phyloP scores from a whole-genome alignment of 2,329 filamentous ascomycete genomes.

The Ophiosphaerella narmari region DNA sequence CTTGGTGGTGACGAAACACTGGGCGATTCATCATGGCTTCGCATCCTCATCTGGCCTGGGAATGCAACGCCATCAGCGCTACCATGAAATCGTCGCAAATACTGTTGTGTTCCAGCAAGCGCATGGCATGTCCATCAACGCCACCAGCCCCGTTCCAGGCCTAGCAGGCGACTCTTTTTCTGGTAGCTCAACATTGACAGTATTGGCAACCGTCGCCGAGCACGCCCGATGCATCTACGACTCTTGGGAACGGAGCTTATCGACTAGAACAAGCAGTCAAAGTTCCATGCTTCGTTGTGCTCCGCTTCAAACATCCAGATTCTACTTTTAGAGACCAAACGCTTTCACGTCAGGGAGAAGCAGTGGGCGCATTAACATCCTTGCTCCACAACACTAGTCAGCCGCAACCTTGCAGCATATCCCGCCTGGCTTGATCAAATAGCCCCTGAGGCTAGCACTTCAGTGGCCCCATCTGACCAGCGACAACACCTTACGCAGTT shows the following conservation, averaged over 20 bases:
- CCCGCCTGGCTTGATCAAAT: too few species aligned
- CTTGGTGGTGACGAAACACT: conserved; percentile 16
- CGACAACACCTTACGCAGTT: too few species aligned
- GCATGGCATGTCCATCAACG: conserved; percentile 16
- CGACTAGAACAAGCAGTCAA: background rate
- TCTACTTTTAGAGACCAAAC: background rate
- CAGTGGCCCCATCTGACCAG: too few species aligned
- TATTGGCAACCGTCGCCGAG: conserved; percentile 19
- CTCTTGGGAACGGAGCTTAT: conserved; percentile 15
- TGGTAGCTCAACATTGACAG: conserved; percentile 14
- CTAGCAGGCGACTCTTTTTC: conserved; percentile 3
- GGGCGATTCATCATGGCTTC: conserved; percentile 16
- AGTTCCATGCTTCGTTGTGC: conserved; percentile 3
- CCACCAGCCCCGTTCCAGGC: conserved; percentile 5
- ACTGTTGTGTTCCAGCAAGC: conserved; percentile 10
- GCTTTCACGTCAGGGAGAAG: background rate
- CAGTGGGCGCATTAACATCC: background rate
- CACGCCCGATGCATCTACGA: conserved; percentile 3
- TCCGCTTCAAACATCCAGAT: background rate
- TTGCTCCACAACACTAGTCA: background rate
- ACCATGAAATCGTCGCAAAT: conserved; percentile 4
- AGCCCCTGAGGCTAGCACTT: too few species aligned
- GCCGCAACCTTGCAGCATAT: background rate
- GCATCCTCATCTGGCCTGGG: conserved; percentile 2
- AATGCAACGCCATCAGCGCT: conserved; percentile 4